Percentiles rank a stretch among this genome's conserved stretches.
Conservation (phyloP, 805 yeast genomes). For the Pichia paraexigua region DNA sequence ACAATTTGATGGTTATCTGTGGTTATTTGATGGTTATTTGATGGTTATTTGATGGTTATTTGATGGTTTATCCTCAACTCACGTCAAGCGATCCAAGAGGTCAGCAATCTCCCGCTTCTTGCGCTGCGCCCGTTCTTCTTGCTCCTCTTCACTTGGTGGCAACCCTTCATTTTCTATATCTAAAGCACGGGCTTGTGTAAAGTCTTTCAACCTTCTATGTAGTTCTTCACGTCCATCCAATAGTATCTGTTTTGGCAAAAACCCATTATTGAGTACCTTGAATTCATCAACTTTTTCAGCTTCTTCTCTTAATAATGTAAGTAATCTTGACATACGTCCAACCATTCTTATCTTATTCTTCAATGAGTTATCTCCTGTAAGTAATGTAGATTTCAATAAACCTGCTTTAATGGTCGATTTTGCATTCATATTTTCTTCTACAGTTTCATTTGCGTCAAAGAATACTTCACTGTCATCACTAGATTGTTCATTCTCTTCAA, state of each 20-base stretch:
- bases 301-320: constrained; percentile 78
- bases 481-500: not conserved
- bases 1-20: not conserved
- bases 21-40: not conserved
- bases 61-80: not conserved
- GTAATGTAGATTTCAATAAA: not conserved
- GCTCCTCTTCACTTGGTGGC: constrained; percentile 68
- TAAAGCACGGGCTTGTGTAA: constrained; percentile 75
- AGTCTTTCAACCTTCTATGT: constrained; percentile 51
- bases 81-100: not conserved
- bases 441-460: not conserved
- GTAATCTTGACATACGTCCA: constrained; percentile 78
- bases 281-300: constrained; percentile 77
- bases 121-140: not conserved
- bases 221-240: constrained; percentile 79
- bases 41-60: not conserved
- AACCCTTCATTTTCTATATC: constrained; percentile 80
- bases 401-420: not conserved
- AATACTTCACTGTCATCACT: not conserved
- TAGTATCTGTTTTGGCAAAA: constrained; percentile 77
- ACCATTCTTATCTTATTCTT: constrained; percentile 1
- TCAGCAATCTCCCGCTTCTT: not conserved
- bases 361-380: not conserved
- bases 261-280: constrained; percentile 65
- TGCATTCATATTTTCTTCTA: not conserved